Base-by-base conservation (phyloP, 1,284 basidiomycete genomes). In the Cystobasidium slooffiae region DNA sequence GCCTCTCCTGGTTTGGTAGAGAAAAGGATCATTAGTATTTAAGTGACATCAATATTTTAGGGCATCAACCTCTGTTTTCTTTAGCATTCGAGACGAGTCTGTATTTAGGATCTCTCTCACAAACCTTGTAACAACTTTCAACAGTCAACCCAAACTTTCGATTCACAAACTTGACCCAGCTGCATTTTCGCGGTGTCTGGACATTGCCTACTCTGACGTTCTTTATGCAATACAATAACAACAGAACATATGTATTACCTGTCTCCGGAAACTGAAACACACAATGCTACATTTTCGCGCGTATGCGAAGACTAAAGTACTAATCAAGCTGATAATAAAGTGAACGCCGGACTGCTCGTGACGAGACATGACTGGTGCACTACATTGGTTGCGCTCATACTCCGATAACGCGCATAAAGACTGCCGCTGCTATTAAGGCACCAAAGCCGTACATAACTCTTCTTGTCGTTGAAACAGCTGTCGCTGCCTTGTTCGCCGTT, bases 341-440 rank as follows among this genome's bases (percentile, higher is more conserved):
- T 31, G 31, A 31, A 31, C 1, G 31, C 31, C 31, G 5, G 31
- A 31, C 31, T 31, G 31, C 31, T 5, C 31, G 31, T 31, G 31
- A 31, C 31, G 31, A 31, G 12, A 49, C n/a, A 49, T 12, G n/a
- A 24, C n/a, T 10, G 10, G 14, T 12, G 22, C 18, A 55, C 1
- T n/a, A n/a, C 20, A 22, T 46, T 52, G 8, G 14, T 12, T 22
- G 41, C 20, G 47, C 16, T 55, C 66, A 73, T 8, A 62, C 55
- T n/a, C 70, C 70, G 6, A 65, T 44, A 24, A 73, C 55, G 6
- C 70, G 70, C 62, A 73, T 66, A 20, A 73, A 53, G 0, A 73
- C 41, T 8, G 70, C 70, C 4, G 70, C 70, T 37, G 63, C 52
- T 24, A 73, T 44, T 20, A 73, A 44, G 14, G 70, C 70, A 31